Conservation (phyloP, 352 stramenopile genomes). For the Globisporangium alternatum region DNA sequence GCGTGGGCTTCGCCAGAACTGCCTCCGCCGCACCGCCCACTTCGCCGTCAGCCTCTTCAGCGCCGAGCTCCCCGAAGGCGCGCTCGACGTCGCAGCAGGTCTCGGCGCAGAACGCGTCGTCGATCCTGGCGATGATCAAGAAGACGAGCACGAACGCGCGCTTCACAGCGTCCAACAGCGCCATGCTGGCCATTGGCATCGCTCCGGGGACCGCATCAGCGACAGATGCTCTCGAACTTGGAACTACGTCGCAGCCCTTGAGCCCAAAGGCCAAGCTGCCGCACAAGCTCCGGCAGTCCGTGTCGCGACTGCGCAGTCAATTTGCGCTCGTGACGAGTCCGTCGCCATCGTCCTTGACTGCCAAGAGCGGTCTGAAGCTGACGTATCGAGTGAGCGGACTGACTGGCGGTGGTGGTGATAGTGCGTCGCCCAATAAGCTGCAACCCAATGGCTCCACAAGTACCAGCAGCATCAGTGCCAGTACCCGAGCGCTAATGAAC, state of each 20-base stretch:
- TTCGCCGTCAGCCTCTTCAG: neutral
- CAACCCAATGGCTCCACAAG: conserved; percentile 9
- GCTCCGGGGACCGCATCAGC: neutral
- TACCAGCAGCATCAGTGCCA: neutral
- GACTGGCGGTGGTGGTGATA: neutral
- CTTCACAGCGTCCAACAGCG: neutral
- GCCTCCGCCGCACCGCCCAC: neutral
- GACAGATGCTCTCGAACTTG: no score
- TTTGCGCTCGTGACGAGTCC: conserved; percentile 21
- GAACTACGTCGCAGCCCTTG: neutral
- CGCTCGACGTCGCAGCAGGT: conserved; percentile 15
- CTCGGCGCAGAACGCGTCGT: conserved; percentile 17
- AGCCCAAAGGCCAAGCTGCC: conserved; percentile 33
- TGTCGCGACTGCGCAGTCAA: conserved; percentile 48
- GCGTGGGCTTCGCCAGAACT: neutral
- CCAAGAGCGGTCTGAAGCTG: conserved; percentile 13
- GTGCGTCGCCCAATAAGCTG: neutral
- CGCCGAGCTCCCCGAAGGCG: neutral
- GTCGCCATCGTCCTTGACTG: conserved; percentile 14
- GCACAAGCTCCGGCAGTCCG: conserved; percentile 50
- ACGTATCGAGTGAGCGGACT: conserved; percentile 16
- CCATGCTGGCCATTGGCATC: neutral
- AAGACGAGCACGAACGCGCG: conserved; percentile 14
- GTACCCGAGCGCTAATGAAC: neutral
- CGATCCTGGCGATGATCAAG: conserved; percentile 28